Conservation (phyloP, 306 rosid species). For the Canavalia gladiata region DNA sequence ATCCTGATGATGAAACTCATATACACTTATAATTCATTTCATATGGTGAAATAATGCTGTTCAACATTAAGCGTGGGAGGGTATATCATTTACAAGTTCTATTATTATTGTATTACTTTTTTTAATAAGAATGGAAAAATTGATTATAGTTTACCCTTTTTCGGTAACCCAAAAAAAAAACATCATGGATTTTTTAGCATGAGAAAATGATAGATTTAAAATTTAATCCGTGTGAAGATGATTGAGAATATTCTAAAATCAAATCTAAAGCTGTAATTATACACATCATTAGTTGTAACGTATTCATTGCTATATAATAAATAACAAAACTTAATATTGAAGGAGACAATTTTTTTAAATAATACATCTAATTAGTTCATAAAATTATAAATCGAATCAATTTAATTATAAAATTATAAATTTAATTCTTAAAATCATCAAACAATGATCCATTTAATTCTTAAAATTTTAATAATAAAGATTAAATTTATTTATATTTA, state of each 20-base stretch:
- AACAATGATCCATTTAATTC: no score
- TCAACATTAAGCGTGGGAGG: slow-evolving; percentile 32
- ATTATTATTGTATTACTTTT: background rate
- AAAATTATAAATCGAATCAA: no score
- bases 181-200: background rate
- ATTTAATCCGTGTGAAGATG: slow-evolving; percentile 16
- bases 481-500: no score
- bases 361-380: no score
- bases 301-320: background rate
- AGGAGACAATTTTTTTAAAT: no score
- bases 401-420: no score
- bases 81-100: slow-evolving; percentile 22
- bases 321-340: no score
- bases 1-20: slow-evolving; percentile 24
- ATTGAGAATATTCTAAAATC: slow-evolving; percentile 23
- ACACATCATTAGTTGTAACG: background rate
- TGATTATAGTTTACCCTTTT: background rate
- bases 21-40: background rate
- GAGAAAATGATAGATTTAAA: background rate
- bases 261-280: background rate
- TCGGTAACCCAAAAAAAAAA: background rate
- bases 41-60: slow-evolving; percentile 41
- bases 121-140: background rate
- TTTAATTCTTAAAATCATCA: no score
- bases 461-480: no score